Evolutionary conservation across 345 rosid species (phyloP).

Genomic region (Bruguiera parviflora): DNA sequence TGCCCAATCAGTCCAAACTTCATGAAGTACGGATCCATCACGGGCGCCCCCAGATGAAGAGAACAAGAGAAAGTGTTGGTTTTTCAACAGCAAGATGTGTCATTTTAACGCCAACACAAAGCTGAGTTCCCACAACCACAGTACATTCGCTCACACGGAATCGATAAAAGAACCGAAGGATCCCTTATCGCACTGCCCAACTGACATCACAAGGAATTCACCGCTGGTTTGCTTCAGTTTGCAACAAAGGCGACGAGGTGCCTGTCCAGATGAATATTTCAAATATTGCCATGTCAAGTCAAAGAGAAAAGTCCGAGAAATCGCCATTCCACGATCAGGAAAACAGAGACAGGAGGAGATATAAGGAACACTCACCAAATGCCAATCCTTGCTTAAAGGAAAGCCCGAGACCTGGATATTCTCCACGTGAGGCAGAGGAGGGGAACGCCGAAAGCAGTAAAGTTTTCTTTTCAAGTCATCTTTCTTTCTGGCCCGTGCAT

Average conservation of each 20-base stretch:
- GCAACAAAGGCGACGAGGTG: conserved; percentile 78
- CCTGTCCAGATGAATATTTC: conserved; percentile 38
- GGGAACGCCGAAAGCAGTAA: conserved; percentile 62
- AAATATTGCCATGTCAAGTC: background rate
- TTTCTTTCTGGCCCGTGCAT: conserved; percentile 43
- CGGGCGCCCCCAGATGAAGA: background rate
- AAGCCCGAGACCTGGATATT: conserved; percentile 55
- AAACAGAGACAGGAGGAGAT: background rate
- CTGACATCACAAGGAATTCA: conserved; percentile 53
- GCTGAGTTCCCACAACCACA: conserved; percentile 16
- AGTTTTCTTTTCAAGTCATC: conserved; percentile 67
- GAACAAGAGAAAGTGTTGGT: conserved; percentile 3
- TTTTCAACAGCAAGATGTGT: too few relatives aligned
- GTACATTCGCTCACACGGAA: conserved; percentile 31
- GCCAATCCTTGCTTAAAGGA: conserved; percentile 67
- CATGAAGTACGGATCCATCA: conserved; percentile 23
- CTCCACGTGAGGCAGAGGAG: conserved; percentile 55
- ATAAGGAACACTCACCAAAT: conserved; percentile 54
- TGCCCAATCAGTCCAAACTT: background rate
- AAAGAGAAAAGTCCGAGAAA: background rate
- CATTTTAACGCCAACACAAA: too few relatives aligned
- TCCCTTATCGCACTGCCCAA: conserved; percentile 64
- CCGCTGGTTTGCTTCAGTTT: conserved; percentile 44
- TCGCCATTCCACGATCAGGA: background rate
- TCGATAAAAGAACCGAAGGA: conserved; percentile 43